Base-by-base conservation (phyloP, 2,329 filamentous ascomycete species). In the Sarocladiaceae sp. region DNA sequence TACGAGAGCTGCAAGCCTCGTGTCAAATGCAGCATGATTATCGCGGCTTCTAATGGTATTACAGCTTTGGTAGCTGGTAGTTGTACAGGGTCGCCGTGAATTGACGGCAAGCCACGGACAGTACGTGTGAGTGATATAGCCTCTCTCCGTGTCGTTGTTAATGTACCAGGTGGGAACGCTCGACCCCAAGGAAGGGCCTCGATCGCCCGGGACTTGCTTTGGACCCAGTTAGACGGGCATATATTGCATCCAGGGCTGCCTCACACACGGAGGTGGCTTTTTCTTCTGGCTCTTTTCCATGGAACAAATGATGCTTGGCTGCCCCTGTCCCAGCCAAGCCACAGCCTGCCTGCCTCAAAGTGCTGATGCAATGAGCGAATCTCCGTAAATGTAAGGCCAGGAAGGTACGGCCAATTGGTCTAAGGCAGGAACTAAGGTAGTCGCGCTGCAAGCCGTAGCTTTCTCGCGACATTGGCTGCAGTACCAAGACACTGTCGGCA, bases 141-240 rank as follows among this genome's bases (percentile, higher is more conserved):
- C 23, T 23, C 17, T n/a, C 15, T 26, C 23, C 26, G 10, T 4
- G 3, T 26, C 5, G 4, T 48, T n/a, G 17, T 22, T 17, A 44
- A 26, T n/a, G 26, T 31, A 33, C 33, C 44, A 48, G 33, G 20
- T 28, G 26, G 44, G 44, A 20, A 48, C 44, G 15, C 4, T 20
- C 33, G 18, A 23, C 40, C 37, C 44, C 44, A 11, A 26, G 5
- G 5, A 17, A 48, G 26, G 44, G 44, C 26, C 44, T 48, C 26
- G 44, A 48, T 48, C 44, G 44, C 23, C 44, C 44, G 44, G 44
- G 44, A 48, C 44, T 48, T 48, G 44, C 13, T 6, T 15, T 20
- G 25, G 17, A 29, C 26, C 44, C 31, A 48, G 28, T 25, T 28
- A 48, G 20, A 33, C 6, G 44, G 44, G 23, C 22, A 48, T 48